phyloP scores from a whole-genome alignment of 306 rosid species.

The Amphicarpaea edgeworthii region DNA sequence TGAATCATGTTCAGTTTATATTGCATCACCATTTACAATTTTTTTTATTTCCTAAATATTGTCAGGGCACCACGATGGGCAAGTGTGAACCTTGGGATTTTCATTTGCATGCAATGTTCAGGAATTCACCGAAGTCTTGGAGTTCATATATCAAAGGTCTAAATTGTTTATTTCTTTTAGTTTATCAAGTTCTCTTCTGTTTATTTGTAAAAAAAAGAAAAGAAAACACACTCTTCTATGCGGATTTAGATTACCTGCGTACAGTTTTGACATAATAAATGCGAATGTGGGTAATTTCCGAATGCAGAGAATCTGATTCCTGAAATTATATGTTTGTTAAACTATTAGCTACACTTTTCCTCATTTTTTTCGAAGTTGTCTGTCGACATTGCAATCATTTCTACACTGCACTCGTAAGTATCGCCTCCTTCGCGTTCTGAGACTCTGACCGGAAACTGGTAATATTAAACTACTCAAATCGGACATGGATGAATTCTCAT shows the following conservation, averaged over 20 bases:
- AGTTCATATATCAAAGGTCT: slow-evolving; percentile 94
- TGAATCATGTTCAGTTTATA: neutral
- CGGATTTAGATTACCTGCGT: too few relatives aligned
- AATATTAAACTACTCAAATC: too few relatives aligned
- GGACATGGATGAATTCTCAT: too few relatives aligned
- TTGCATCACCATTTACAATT: neutral
- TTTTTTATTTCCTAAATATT: neutral
- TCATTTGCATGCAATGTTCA: slow-evolving; percentile 94
- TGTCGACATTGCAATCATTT: too few relatives aligned
- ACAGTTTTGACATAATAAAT: neutral
- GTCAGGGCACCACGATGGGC: slow-evolving; percentile 99
- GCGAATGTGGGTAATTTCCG: too few relatives aligned
- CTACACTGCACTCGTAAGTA: too few relatives aligned
- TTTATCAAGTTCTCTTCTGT: slow-evolving; percentile 1
- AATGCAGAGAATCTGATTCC: too few relatives aligned
- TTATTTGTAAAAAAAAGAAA: too few relatives aligned
- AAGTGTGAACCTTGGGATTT: slow-evolving; percentile 89
- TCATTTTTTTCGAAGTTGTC: neutral
- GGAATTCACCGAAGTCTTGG: slow-evolving; percentile 97
- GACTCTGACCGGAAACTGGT: too few relatives aligned
- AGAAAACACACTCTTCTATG: too few relatives aligned
- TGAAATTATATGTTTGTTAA: neutral
- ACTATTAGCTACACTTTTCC: neutral
- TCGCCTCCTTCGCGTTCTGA: too few relatives aligned
- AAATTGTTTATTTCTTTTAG: slow-evolving; percentile 11